These are phyloP conservation scores for Daedalea quercina DNA, from an alignment of 768 basidiomycete species.

Conservation along the genomic window DNA sequence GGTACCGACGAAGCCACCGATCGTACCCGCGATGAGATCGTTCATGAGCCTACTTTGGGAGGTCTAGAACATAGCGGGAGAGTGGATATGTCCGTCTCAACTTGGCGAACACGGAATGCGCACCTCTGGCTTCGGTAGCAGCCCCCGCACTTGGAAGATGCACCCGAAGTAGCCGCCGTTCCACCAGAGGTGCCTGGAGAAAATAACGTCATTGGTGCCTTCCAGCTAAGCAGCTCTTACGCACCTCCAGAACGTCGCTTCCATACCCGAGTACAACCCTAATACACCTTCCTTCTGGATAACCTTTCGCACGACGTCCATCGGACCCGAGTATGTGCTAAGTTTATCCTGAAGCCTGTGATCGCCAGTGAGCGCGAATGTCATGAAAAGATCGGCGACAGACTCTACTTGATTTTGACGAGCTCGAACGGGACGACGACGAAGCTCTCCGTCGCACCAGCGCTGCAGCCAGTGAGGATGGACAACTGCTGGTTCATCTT, in stretches of 20 bases:
- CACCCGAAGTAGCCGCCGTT: slow-evolving; percentile 95
- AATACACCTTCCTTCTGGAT: slow-evolving; percentile 73
- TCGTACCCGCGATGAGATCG: slow-evolving; percentile 85
- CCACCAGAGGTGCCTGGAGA: slow-evolving; percentile 75
- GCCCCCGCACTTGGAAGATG: slow-evolving; percentile 76
- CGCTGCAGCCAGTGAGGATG: slow-evolving; percentile 84
- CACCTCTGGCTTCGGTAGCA: slow-evolving; percentile 86
- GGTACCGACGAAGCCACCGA: slow-evolving; percentile 90
- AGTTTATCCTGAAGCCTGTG: slow-evolving; percentile 84
- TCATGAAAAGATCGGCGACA: neutral
- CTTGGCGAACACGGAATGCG: neutral
- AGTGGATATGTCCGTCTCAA: neutral
- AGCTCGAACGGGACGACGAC: slow-evolving; percentile 96
- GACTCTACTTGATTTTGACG: slow-evolving; percentile 72
- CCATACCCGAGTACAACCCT: slow-evolving; percentile 89
- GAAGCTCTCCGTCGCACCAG: slow-evolving; percentile 94
- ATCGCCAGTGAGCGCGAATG: neutral
- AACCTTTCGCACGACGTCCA: slow-evolving; percentile 83
- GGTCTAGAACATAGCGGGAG: slow-evolving; percentile 32
- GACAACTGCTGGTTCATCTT: slow-evolving; percentile 91
- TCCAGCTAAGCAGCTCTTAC: slow-evolving; percentile 5
- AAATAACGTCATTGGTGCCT: neutral
- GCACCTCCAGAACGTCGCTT: slow-evolving; percentile 95
- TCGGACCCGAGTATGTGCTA: slow-evolving; percentile 84
- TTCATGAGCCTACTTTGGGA: slow-evolving; percentile 70